Evolutionary conservation across 2,329 filamentous ascomycete genomes (phyloP).

Genomic region (Aspergillus persii): DNA sequence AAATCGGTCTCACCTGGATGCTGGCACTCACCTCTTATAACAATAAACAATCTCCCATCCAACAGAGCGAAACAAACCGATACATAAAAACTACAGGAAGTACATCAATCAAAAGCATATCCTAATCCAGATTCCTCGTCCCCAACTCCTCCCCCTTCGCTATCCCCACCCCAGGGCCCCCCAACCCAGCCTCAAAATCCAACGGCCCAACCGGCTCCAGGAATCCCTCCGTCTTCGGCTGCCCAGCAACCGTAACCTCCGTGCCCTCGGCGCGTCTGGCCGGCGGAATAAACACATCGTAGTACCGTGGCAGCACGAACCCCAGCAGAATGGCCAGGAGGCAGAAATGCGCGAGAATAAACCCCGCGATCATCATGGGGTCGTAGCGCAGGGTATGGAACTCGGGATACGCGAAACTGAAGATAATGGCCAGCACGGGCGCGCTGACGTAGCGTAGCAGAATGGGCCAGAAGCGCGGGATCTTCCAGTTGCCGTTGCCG

Average conservation of each 20-base stretch:
- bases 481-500: constrained; percentile 55
- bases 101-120: not conserved
- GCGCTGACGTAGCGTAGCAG: constrained; percentile 52
- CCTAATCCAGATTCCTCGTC: not conserved
- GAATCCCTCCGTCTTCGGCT: not conserved
- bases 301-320: constrained; percentile 55
- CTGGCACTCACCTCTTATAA: too few species aligned
- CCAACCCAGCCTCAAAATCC: not conserved
- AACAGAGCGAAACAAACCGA: too few species aligned
- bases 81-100: too few species aligned
- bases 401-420: constrained; percentile 52
- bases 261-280: constrained; percentile 47
- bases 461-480: constrained; percentile 52
- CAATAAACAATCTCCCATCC: too few species aligned
- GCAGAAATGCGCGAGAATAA: constrained; percentile 48
- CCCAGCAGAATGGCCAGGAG: constrained; percentile 50
- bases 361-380: constrained; percentile 52
- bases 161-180: not conserved
- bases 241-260: not conserved
- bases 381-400: constrained; percentile 51
- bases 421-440: constrained; percentile 52
- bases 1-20: too few species aligned
- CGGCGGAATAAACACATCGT: constrained; percentile 52
- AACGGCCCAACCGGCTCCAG: not conserved
- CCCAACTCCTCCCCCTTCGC: not conserved